Evolutionary conservation across 2,329 filamentous ascomycete genomes (phyloP).

Genomic region (Monilinia polystroma): DNA sequence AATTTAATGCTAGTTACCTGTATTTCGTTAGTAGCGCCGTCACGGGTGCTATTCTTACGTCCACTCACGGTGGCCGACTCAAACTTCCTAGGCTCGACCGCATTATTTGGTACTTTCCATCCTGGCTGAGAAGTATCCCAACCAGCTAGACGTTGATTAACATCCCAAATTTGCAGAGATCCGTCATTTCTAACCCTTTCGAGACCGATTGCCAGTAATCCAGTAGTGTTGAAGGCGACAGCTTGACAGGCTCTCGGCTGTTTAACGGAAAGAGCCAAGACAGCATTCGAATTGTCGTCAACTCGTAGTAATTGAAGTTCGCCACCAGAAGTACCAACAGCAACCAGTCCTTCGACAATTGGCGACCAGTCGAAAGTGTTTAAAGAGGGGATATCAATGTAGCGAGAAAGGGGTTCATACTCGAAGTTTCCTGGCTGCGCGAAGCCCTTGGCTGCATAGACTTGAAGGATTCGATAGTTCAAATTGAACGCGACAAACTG

Average conservation of each 20-base stretch:
- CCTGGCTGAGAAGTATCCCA: constrained; percentile 50
- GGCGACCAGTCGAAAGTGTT: constrained; percentile 69
- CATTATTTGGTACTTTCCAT: constrained; percentile 39
- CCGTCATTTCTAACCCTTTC: constrained; percentile 80
- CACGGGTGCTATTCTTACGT: neutral
- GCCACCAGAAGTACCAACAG: constrained; percentile 72
- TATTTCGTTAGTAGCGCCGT: constrained; percentile 49
- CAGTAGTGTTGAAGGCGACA: constrained; percentile 72
- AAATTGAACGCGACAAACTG: constrained; percentile 66
- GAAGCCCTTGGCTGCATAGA: constrained; percentile 61
- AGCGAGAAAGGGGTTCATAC: constrained; percentile 55
- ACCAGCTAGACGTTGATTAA: constrained; percentile 57
- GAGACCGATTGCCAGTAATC: constrained; percentile 73
- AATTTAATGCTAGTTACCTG: constrained; percentile 83
- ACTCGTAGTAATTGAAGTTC: constrained; percentile 73
- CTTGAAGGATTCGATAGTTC: constrained; percentile 60
- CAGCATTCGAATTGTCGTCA: constrained; percentile 66
- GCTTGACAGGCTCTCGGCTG: constrained; percentile 77
- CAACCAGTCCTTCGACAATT: constrained; percentile 62
- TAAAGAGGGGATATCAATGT: constrained; percentile 62
- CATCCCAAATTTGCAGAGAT: constrained; percentile 80
- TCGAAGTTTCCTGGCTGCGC: constrained; percentile 54
- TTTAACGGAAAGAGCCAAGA: constrained; percentile 67
- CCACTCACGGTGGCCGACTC: constrained; percentile 44
- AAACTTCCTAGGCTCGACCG: constrained; percentile 53